These are phyloP conservation scores for Candida patagonica DNA, from an alignment of 805 yeast species.

Conservation along the genomic window DNA sequence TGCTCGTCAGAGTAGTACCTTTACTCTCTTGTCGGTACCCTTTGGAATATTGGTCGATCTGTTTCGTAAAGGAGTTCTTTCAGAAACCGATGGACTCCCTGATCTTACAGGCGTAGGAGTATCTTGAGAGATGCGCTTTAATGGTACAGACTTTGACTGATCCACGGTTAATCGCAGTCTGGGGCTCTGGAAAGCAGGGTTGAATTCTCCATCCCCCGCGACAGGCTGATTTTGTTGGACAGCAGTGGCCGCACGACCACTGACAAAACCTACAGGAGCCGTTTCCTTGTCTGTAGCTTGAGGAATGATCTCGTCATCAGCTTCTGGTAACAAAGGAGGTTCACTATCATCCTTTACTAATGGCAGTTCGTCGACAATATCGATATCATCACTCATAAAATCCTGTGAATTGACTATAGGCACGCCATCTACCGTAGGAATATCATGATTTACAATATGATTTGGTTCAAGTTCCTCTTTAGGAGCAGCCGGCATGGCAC, in stretches of 20 bases:
- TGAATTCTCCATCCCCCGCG: constrained; percentile 17
- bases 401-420: constrained; percentile 3
- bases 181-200: constrained; percentile 19
- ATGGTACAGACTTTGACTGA: constrained; percentile 21
- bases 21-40: neutral
- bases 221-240: constrained; percentile 19
- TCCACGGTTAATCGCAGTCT: constrained; percentile 21
- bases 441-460: neutral
- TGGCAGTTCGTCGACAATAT: constrained; percentile 5
- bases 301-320: neutral
- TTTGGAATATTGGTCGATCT: neutral
- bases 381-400: constrained; percentile 6
- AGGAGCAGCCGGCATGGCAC: neutral
- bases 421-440: neutral
- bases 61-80: constrained; percentile 1
- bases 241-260: constrained; percentile 23
- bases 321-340: neutral
- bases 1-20: no score
- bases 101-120: neutral
- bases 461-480: neutral
- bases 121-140: constrained; percentile 6
- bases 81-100: neutral
- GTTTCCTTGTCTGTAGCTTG: neutral
- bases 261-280: constrained; percentile 17
- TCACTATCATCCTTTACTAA: constrained; percentile 3